Evolutionary conservation across 257 asterid species (phyloP), one percentile per base, ranked within the genome.

Genomic region (Nicotiana tabacum): DNA sequence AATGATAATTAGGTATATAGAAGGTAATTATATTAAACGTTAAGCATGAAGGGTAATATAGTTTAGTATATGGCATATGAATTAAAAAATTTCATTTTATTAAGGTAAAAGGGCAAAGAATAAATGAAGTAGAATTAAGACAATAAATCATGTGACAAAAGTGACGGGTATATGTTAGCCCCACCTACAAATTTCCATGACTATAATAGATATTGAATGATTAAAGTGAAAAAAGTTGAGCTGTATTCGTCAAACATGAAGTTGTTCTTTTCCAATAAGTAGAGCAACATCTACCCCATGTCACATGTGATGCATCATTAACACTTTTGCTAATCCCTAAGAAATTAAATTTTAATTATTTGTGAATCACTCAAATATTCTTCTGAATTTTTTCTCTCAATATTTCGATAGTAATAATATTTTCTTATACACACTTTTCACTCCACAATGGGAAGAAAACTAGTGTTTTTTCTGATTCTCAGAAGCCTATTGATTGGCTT

Each of bases 381-480:
- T 30, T 17, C 70, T 53, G 4, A 33, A 11, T 15, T 3, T 39
- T 15, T 2, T 70, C 24, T 43, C 2, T 6, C 27, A 8, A 57
- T 57, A 57, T 8, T 3, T 17, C 3, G 9, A 4, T 6, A 17
- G 18, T 18, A 7, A 17, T 18, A 57, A 57, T 6, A 17, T 57
- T 57, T 7, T 43, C 11, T 43, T 43, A 43, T 0, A 43, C 48
- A 8, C 48, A 43, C 48, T 43, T 43, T 43, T 43, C 7, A 9
- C 24, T 56, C 32, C 24, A 32, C 82, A 67, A 85, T 88, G 89
- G 90, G 85, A 57, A 83, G 82, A 82, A 77, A 64, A 72, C 61
- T 65, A 37, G 21, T 78, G 70, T 9, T 87, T 79, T 76, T 84
- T 27, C 65, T 83, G 69, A 64, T 78, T 65, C 18, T 85, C 27